Evolutionary conservation across 1,139 yeast genomes (phyloP).

Genomic region (Yamadazyma jaroonii): DNA sequence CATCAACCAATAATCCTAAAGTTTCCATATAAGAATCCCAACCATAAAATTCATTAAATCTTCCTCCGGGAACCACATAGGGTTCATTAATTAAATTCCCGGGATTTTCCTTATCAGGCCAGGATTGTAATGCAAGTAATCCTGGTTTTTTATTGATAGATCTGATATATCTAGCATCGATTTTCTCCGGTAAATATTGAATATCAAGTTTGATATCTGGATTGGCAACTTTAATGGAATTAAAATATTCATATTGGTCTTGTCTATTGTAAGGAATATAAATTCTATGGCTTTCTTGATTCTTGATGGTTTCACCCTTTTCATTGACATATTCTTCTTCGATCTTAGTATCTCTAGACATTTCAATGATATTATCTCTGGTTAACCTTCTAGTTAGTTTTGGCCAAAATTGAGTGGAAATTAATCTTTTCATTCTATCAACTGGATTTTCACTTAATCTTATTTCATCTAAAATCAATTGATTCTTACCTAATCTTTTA

Average conservation of each 20-base stretch:
- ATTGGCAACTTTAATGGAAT: constrained; percentile 47
- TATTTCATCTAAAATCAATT: constrained; percentile 77
- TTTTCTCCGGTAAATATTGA: constrained; percentile 58
- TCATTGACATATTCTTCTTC: constrained; percentile 49
- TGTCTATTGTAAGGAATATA: constrained; percentile 70
- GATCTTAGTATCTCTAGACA: constrained; percentile 81
- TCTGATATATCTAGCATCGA: constrained; percentile 71
- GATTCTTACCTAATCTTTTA: constrained; percentile 71
- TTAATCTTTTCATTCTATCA: constrained; percentile 68
- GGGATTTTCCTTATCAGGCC: constrained; percentile 49
- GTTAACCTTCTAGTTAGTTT: constrained; percentile 73
- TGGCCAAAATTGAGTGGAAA: constrained; percentile 79
- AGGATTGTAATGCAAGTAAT: constrained; percentile 74
- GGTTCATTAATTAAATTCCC: constrained; percentile 64
- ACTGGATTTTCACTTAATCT: constrained; percentile 89
- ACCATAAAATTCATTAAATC: constrained; percentile 94
- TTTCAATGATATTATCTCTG: constrained; percentile 57
- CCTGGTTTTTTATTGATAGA: constrained; percentile 86
- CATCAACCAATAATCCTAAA: constrained; percentile 73
- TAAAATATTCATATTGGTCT: constrained; percentile 74
- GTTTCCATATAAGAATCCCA: constrained; percentile 98
- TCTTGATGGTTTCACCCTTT: constrained; percentile 25
- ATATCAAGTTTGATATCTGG: constrained; percentile 71
- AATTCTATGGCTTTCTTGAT: constrained; percentile 59
- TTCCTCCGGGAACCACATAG: constrained; percentile 95